Evolutionary conservation across 768 basidiomycete genomes (phyloP), one percentile per base, ranked within the genome.

Genomic region (Leccinum barrowsii): DNA sequence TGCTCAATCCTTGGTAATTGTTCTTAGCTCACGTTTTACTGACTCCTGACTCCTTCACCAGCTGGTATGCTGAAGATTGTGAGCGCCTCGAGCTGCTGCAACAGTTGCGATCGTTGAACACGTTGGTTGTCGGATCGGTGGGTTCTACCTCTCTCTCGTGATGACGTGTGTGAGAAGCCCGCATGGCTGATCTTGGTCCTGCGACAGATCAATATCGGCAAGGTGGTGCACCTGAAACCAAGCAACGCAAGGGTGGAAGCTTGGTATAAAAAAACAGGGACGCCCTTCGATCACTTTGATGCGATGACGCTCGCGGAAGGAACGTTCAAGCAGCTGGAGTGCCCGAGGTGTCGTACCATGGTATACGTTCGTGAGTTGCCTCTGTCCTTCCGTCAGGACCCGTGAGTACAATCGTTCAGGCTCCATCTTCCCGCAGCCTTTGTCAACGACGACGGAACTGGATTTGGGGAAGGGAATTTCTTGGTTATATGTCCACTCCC

Each of bases 401-500:
- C 6, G 1, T 10, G 37, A 6, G 21, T 30, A 7, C 35, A 22
- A 46, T 5, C 13, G 11, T 28, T 47, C 40, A 51, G 53, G 24
- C n/a, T 8, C 52, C n/a, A 17, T 50, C 28, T 15, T 28, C 24
- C 5, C 50, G 46, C 28, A 84, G 83, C 76, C 2, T 78, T 78
- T 37, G 59, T 79, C 55, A 77, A 69, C 5, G 65, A 63, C 6
- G 59, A 66, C 0, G 80, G 78, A 1, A 77, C 75, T 1, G 84
- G 84, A 0, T 85, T 83, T 54, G 65, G 79, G 0, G 82, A 84
- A 59, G 67, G 63, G 21, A 67, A 65, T 0, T 85, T 85, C 57
- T 63, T 34, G 4, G 51, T 62, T 1, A 22, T 30, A 42, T 85
- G 84, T 59, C 70, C 70, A 12, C 63, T 73, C 32, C 68, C 72